Base-by-base conservation (phyloP, 2,329 filamentous ascomycete genomes). In the Colletotrichum sp. region DNA sequence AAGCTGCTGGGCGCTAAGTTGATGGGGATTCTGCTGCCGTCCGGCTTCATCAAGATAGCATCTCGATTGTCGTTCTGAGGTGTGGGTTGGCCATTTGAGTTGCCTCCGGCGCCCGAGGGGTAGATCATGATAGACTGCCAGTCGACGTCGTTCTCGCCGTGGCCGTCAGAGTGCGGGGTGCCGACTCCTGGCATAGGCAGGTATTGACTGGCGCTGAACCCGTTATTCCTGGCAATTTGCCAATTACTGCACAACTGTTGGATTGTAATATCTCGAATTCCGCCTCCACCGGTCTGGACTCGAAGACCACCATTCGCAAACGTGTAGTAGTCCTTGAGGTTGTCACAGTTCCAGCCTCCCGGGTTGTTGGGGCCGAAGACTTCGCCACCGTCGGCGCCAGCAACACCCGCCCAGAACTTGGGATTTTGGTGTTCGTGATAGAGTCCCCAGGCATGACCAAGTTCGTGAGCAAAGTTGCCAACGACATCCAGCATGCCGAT, bases 391-490 rank as follows among this genome's bases (percentile, higher is more conserved):
- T 59, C 22, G 27, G 55, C 22, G 55, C 55, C 27, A 29, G 27
- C 22, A 59, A 29, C 34, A 29, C 22, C 22, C n/a, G 22, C 13
- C 81, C 81, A 82, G 64, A 75, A 82, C 36, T 68, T 30, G 15
- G 77, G 78, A 72, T 80, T 81, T 71, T 82, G 81, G 72, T 82
- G 81, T 70, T 81, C 81, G 71, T 82, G 81, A 62, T 63, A 66
- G 8, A 82, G 77, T 25, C 81, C 81, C 80, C 80, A 81, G 55
- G 77, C 78, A 65, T 82, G 80, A 64, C 81, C 81, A 4, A 82
- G 22, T 78, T 82, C 81, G 74, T 82, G 81, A 12, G 81, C 80
- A 44, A 77, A 29, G 74, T 79, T 82, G 52, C 64, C 13, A 49
- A 69, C 36, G 70, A 72, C 29, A 13, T 78, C 34, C n/a, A 73